A percentile compares a stretch with the other conserved stretches of the same genome.
These are phyloP conservation scores for Tetracentron sinense DNA, from an alignment of 164 flowering plant genomes.

Conservation along the genomic window DNA sequence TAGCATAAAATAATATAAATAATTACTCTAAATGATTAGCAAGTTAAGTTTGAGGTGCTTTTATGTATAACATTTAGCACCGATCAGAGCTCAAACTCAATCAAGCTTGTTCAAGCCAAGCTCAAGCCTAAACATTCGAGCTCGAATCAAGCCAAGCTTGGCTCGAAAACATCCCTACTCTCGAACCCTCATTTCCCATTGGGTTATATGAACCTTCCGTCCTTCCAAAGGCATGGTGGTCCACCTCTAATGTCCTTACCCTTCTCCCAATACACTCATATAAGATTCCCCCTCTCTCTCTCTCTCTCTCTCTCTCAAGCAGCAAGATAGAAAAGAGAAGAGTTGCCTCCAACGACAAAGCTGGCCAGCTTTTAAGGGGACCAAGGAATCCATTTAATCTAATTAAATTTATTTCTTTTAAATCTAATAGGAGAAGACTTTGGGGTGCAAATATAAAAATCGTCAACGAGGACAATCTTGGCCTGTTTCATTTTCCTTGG, in stretches of 20 bases:
- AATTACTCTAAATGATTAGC: too few species aligned
- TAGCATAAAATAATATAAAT: too few species aligned
- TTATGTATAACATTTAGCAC: too few species aligned
- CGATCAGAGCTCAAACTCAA: too few species aligned
- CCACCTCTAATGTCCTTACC: not conserved
- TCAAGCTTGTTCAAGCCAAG: too few species aligned
- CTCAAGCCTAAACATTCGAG: too few species aligned
- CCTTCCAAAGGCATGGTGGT: not conserved
- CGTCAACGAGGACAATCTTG: slow-evolving; percentile 36
- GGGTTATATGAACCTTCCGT: too few species aligned
- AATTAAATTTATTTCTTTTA: not conserved
- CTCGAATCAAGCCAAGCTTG: too few species aligned
- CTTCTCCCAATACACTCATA: too few species aligned
- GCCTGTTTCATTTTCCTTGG: slow-evolving; percentile 20
- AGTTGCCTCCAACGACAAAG: slow-evolving; percentile 44
- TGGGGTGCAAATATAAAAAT: slow-evolving; percentile 11
- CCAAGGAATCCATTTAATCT: slow-evolving; percentile 29
- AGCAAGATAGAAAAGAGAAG: slow-evolving; percentile 13
- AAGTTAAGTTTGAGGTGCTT: too few species aligned
- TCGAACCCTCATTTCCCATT: too few species aligned
- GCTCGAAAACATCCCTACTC: too few species aligned
- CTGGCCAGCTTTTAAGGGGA: slow-evolving; percentile 44
- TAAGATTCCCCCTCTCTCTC: not conserved
- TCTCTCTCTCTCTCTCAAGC: not conserved
- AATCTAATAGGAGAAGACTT: slow-evolving; percentile 24